Evolutionary conservation across 176 grass and related monocot genomes (phyloP).

Genomic region (Alloteropsis semialata): DNA sequence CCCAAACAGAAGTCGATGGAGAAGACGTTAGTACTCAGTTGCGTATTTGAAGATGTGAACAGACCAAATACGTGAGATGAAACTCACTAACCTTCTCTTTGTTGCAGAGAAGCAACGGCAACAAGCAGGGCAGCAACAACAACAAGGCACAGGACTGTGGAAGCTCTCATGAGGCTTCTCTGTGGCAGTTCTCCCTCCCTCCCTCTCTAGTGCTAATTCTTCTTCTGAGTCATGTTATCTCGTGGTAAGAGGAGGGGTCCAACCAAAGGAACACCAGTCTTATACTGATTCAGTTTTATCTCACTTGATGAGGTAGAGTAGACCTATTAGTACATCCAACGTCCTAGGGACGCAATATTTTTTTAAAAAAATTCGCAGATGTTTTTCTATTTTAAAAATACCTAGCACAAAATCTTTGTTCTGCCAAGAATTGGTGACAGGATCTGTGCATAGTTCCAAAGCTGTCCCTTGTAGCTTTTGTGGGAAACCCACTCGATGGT

Average conservation of each 20-base stretch:
- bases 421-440: slow-evolving; percentile 11
- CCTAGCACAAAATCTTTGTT: background rate
- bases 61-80: background rate
- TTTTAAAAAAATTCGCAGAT: background rate
- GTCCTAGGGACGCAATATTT: background rate
- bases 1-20: background rate
- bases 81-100: slow-evolving; percentile 39
- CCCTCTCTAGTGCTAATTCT: background rate
- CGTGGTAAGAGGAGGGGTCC: background rate
- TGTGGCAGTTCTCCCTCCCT: background rate
- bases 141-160: background rate
- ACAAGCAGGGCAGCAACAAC: background rate
- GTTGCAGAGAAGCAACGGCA: slow-evolving; percentile 6
- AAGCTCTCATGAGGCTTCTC: slow-evolving; percentile 4
- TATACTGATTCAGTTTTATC: slow-evolving; percentile 10
- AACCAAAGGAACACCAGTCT: background rate
- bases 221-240: background rate
- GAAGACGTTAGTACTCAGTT: background rate
- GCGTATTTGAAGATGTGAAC: background rate
- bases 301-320: background rate
- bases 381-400: background rate
- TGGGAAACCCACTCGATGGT: background rate
- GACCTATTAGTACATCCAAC: background rate
- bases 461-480: slow-evolving; percentile 1
- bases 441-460: slow-evolving; percentile 33